Evolutionary conservation across 495 filamentous ascomycete genomes (phyloP), one percentile per base, ranked within the genome.

Genomic region (Annulohypoxylon nitens): DNA sequence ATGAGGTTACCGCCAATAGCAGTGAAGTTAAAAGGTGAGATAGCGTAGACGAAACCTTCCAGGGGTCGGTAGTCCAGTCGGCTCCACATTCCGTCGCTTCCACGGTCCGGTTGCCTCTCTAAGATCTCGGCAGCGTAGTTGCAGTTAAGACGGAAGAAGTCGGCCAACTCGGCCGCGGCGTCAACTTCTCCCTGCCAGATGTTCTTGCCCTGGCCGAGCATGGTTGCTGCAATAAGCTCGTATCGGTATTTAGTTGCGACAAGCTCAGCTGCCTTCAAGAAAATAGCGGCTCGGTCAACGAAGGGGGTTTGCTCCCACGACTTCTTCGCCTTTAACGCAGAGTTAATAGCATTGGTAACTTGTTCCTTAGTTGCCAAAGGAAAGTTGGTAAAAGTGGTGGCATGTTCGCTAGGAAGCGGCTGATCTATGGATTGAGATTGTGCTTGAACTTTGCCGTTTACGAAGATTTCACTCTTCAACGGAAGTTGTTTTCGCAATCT

Each of bases 201-300:
- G 43, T 47, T 47, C 43, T 47, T 47, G 43, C 43, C 43, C 43
- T 47, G 43, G 43, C 43, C 43, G 43, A 47, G 43, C 43, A 47
- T 47, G n/a, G 43, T 47, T 47, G 43, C 43, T 14, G 43, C 43
- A 47, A 47, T 47, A 47, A 47, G 43, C 16, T 47, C 43, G 9
- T 47, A 47, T 20, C 43, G n/a, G n/a, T 47, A 47, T 47, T 47
- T 47, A 9, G 43, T 47, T 18, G 43, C 7, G n/a, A 47, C 43
- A 12, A 47, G 43, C n/a, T 47, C 43, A 20, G 43, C 43, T 47
- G 43, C 43, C 16, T 47, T 47, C 16, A 47, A 20, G 43, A 47
- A 47, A 12, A 47, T 47, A 20, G 43, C 43, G 8, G 43, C 43
- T 47, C 43, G 4, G 43, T 47, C 43, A 12, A 47, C 43, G 16